Evolutionary conservation across 2,329 filamentous ascomycete genomes (phyloP).

Genomic region (Diaporthe aspalathi): DNA sequence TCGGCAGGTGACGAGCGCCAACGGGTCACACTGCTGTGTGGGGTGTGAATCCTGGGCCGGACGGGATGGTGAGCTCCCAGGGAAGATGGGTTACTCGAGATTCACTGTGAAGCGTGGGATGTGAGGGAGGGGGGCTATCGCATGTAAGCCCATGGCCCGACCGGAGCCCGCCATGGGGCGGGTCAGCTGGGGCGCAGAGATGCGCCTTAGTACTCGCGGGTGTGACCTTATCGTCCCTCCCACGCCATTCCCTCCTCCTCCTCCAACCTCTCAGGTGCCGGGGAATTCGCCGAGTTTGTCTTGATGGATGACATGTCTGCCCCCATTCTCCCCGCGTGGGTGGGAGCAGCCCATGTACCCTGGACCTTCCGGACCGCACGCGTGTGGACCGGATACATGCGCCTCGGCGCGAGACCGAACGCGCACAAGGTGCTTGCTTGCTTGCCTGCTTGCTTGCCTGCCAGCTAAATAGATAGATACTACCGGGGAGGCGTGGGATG

Average conservation of each 20-base stretch:
- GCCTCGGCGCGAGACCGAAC: constrained; percentile 16
- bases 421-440: constrained; percentile 3
- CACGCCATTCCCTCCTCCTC: background rate
- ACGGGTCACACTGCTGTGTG: constrained; percentile 29
- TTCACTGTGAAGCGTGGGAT: background rate
- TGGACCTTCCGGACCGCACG: background rate
- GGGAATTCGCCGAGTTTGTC: background rate
- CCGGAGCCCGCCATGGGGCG: background rate
- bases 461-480: too few relatives aligned
- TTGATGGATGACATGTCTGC: background rate
- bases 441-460: too few relatives aligned
- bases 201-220: background rate
- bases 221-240: constrained; percentile 6
- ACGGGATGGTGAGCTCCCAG: background rate
- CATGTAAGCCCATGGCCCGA: constrained; percentile 4
- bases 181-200: constrained; percentile 18
- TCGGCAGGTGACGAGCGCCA: constrained; percentile 15
- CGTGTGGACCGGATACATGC: background rate
- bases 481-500: too few relatives aligned
- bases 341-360: background rate
- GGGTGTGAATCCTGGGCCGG: background rate
- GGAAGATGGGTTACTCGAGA: background rate
- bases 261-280: constrained; percentile 13
- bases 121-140: background rate
- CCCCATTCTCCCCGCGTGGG: too few relatives aligned